Base-by-base conservation (phyloP, 345 rosid genomes). In the Arabis alpina region DNA sequence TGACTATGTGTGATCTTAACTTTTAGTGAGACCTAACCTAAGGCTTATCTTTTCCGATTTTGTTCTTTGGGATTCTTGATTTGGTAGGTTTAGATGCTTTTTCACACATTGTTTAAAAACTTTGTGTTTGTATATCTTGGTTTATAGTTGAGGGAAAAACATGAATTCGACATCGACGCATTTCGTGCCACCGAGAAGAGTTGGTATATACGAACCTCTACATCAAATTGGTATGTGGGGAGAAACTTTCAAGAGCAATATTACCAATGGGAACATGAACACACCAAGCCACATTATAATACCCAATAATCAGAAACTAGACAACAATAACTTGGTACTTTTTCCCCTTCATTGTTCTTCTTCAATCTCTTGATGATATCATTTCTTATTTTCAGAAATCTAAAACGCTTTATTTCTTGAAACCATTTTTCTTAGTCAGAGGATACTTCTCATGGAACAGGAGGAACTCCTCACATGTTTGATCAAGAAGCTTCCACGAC, bases 141-240 rank as follows among this genome's bases (percentile, higher is more conserved):
- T 47, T 63, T 40, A 0, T 59, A 76, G 79, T 36, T 69, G 50
- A 69, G 15, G 64, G 45, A 76, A 69, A 12, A 62, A 12, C 32
- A 91, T 94, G 99, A 85, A 91, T 82, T 82, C 93, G 30, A 61
- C 94, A 12, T 80, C 95, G 15, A 64, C 96, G 37, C 96, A 89
- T 77, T 94, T 91, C 65, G 88, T 94, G 51, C 73, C 92, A 54
- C 70, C 89, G 40, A 81, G 87, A 77, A 80, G 92, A 82, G 82
- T 89, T 80, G 84, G 79, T 8, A 84, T 91, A 45, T 88, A 94
- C 75, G 95, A 91, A 48, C 82, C 88, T 49, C 74, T 89, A 47
- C 89, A 88, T 80, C 96, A 84, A 50, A 68, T 91, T 51, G 84
- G 91, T 70, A 88, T 90, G 83, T 91, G 99, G 97, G 94, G 83